phyloP scores from a whole-genome alignment of 78 protist species.

The Dictyostelium firmibasis region DNA sequence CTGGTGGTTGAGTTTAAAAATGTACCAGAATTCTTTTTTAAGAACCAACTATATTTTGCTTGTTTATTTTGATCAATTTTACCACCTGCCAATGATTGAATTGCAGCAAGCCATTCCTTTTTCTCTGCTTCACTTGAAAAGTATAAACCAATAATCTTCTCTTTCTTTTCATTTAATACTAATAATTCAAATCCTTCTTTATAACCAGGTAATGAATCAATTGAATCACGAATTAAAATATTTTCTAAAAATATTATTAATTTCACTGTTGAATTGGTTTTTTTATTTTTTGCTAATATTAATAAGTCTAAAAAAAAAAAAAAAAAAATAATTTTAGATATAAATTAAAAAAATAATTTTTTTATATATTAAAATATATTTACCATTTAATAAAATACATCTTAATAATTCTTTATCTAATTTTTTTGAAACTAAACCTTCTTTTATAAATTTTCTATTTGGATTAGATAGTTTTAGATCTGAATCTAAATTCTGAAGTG shows the following conservation, averaged over 20 bases:
- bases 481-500: not conserved
- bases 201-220: conserved; percentile 21
- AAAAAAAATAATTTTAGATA: not conserved
- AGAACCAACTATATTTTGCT: conserved; percentile 39
- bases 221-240: conserved; percentile 25
- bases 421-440: conserved; percentile 34
- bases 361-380: not conserved
- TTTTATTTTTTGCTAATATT: conserved; percentile 60
- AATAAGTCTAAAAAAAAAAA: not conserved
- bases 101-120: conserved; percentile 36
- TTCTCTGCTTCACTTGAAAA: conserved; percentile 36
- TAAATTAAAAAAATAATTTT: not conserved
- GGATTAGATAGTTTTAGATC: conserved; percentile 1
- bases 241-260: not conserved
- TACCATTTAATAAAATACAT: conserved; percentile 64
- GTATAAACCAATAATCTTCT: conserved; percentile 31
- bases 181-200: conserved; percentile 51
- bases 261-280: conserved; percentile 28
- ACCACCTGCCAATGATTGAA: conserved; percentile 12
- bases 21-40: conserved; percentile 19
- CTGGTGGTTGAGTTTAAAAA: not conserved
- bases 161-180: conserved; percentile 25
- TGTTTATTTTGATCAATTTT: not conserved
- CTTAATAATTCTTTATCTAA: conserved; percentile 49
- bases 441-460: conserved; percentile 35